These are phyloP conservation scores for Alloteropsis semialata DNA, from an alignment of 176 grass and related monocot genomes.

Conservation along the genomic window DNA sequence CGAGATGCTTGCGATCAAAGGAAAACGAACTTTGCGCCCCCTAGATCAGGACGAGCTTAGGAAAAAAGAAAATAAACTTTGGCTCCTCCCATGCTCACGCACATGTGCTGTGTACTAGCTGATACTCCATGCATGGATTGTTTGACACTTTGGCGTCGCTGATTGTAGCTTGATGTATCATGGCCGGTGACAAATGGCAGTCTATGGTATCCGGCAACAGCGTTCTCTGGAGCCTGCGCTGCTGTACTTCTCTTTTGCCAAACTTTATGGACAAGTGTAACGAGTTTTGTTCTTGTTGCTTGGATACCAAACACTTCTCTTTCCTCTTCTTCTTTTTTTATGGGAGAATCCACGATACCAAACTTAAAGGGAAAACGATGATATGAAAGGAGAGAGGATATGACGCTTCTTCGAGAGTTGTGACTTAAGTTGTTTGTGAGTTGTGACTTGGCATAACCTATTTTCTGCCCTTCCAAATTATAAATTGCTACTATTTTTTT, in stretches of 20 bases:
- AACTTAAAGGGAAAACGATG: neutral
- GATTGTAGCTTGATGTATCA: neutral
- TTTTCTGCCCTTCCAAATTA: too few relatives aligned
- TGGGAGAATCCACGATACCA: neutral
- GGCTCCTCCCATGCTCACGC: neutral
- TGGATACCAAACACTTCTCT: neutral
- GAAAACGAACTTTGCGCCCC: neutral
- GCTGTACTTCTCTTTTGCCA: neutral
- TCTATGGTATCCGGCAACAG: neutral
- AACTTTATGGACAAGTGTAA: neutral
- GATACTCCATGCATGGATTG: neutral
- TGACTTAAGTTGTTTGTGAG: too few relatives aligned
- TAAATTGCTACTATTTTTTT: too few relatives aligned
- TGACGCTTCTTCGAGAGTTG: neutral
- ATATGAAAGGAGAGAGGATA: neutral
- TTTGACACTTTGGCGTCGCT: neutral
- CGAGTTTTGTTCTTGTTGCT: neutral
- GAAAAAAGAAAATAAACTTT: neutral
- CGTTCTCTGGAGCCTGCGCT: neutral
- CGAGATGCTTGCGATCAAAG: slow-evolving; percentile 21
- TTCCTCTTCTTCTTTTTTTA: neutral
- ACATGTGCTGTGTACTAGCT: neutral
- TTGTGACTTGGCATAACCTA: too few relatives aligned
- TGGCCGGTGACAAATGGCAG: neutral
- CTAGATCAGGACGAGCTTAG: neutral